A percentile compares a stretch with the other conserved stretches of the same genome.
Conservation (phyloP, 129 eudicot genomes). For the Cynara cardunculus region DNA sequence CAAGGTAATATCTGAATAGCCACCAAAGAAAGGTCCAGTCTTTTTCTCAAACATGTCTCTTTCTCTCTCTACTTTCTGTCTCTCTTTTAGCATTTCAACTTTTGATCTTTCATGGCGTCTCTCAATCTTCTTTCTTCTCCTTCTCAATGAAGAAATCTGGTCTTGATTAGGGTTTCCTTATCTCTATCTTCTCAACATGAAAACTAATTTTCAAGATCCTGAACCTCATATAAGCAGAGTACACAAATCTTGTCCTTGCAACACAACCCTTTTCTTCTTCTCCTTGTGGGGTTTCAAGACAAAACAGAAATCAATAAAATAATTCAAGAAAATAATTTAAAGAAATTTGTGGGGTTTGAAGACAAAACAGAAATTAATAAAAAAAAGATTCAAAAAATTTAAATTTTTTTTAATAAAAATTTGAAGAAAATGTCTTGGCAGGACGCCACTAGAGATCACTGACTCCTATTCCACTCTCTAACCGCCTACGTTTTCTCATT, state of each 20-base stretch:
- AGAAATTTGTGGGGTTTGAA: constrained; percentile 59
- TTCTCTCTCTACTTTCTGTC: constrained; percentile 29
- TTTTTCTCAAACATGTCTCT: constrained; percentile 40
- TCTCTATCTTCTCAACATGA: neutral
- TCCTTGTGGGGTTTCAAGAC: constrained; percentile 59
- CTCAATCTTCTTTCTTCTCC: constrained; percentile 37
- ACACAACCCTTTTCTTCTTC: constrained; percentile 37
- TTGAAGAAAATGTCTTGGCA: constrained; percentile 40
- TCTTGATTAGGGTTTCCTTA: constrained; percentile 29
- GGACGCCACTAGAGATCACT: constrained; percentile 74
- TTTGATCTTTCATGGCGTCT: constrained; percentile 48
- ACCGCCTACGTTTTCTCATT: constrained; percentile 82
- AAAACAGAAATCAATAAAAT: constrained; percentile 4
- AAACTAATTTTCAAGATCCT: constrained; percentile 27
- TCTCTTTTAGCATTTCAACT: constrained; percentile 39
- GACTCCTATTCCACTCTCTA: constrained; percentile 86
- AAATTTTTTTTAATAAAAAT: neutral
- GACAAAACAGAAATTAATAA: constrained; percentile 34
- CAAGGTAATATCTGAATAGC: constrained; percentile 49
- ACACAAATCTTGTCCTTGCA: constrained; percentile 65
- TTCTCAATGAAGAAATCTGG: constrained; percentile 56
- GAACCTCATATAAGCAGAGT: constrained; percentile 40
- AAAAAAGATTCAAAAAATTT: constrained; percentile 2
- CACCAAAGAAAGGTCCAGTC: constrained; percentile 44
- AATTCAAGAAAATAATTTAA: neutral